Base-by-base conservation (phyloP, 306 rosid species). In the Rosa persica region DNA sequence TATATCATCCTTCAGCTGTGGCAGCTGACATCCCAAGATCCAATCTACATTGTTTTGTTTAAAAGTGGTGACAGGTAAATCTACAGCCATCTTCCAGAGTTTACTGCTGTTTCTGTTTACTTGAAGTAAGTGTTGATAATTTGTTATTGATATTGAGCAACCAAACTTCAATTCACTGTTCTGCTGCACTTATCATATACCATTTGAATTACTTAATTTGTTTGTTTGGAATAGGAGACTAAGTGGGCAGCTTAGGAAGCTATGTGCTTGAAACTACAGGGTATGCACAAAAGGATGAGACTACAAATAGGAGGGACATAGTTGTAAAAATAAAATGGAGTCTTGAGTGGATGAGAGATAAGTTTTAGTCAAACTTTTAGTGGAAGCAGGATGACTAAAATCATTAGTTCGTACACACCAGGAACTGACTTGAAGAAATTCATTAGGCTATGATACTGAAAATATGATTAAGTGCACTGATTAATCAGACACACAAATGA, bases 1-100 rank as follows among this genome's bases (percentile, higher is more conserved):
- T 94, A 88, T 84, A 78, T 94, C 55, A 90, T 75, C 65, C 47
- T 75, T 87, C 87, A 94, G 85, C 85, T 94, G 76, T 83, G 85
- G 79, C 84, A 79, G 85, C 85, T 94, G 64, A 86, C 88, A 81
- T 10, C 83, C 67, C 85, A 92, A 76, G 97, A 94, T 82, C 97
- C 92, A 65, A 77, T 79, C 68, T 84, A 87, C 87, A 82, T 87
- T 80, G 77, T 89, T 80, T 82, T 92, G 62, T 82, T 90, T 73
- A 89, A 34, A 66, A 30, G 38, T 43, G 76, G 75, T 55, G 85
- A 87, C 90, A 88, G 97, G 97, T 87, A 89, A 91, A 91, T 86
- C 51, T 57, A 49, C 72, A 72, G 65, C 30, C n/a, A 54, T 65
- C 70, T 65, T 36, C 6, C 10, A 66, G 62, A 67, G 0, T 44